These are phyloP conservation scores for Coniochaeta sp. DNA, from an alignment of 2,329 filamentous ascomycete genomes.

Conservation along the genomic window DNA sequence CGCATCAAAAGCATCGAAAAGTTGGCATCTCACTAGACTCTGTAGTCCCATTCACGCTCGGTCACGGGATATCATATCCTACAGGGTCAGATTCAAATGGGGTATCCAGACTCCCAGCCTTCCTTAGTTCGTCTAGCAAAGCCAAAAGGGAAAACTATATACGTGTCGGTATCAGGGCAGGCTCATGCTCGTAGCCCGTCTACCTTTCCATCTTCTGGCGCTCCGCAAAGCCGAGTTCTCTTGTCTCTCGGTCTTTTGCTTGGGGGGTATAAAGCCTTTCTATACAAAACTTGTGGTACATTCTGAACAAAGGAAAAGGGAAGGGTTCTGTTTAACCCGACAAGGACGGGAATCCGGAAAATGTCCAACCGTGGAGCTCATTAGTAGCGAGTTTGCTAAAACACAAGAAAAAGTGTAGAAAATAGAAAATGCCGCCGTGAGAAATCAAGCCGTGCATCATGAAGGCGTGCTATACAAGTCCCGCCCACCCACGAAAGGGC, in stretches of 20 bases:
- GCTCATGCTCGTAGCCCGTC: background rate
- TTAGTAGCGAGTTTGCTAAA: background rate
- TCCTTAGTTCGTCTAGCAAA: background rate
- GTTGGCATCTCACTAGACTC: too few species aligned
- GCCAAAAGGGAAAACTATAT: background rate
- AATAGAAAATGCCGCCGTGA: background rate
- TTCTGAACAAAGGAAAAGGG: background rate
- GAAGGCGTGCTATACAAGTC: background rate
- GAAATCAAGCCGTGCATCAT: background rate
- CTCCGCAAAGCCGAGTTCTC: background rate
- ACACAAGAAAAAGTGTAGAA: background rate
- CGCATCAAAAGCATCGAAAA: too few species aligned
- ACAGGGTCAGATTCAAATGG: background rate
- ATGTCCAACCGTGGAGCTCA: background rate
- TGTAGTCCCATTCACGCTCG: too few species aligned
- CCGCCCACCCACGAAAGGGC: background rate
- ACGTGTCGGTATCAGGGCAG: background rate
- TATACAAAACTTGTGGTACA: conserved; percentile 2
- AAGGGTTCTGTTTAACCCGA: background rate
- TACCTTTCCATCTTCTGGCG: background rate
- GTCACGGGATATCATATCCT: background rate
- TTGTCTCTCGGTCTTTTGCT: background rate
- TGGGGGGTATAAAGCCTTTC: conserved; percentile 1
- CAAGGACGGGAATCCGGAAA: background rate
- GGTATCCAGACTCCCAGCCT: background rate